phyloP scores from a whole-genome alignment of 169 alveolate genomes.

The Fabrea salina region DNA sequence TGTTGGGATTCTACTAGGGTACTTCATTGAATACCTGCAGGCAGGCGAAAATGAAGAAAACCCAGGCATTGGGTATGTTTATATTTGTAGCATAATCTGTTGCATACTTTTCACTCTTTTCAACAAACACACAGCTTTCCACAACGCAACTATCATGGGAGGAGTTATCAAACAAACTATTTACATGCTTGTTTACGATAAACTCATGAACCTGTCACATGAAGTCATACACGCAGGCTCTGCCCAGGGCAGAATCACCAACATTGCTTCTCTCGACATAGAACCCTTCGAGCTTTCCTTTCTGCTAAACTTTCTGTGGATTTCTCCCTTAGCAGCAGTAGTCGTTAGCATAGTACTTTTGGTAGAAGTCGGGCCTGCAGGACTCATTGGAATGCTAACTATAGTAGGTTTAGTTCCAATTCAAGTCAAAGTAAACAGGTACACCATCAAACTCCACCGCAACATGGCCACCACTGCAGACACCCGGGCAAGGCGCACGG shows the following conservation, averaged over 20 bases:
- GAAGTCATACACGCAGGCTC: background rate
- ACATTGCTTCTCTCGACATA: background rate
- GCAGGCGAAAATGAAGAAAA: no score
- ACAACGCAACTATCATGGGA: background rate
- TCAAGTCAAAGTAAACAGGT: background rate
- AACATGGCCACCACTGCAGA: background rate
- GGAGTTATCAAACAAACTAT: background rate
- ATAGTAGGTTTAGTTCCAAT: background rate
- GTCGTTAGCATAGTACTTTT: background rate
- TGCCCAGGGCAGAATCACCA: background rate
- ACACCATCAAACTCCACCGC: background rate
- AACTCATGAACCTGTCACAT: background rate
- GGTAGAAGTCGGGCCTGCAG: background rate
- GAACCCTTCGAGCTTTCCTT: background rate
- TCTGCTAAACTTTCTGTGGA: background rate
- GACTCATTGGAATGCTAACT: background rate
- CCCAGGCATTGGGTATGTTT: no score
- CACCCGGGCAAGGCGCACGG: background rate
- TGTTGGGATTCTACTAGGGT: no score
- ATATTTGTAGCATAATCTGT: no score
- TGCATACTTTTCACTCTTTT: no score
- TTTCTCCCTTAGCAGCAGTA: background rate
- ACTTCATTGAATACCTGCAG: no score
- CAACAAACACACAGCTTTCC: background rate
- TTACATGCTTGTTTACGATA: background rate